A percentile compares a stretch with the other conserved stretches of the same genome.
Conservation (phyloP, 495 filamentous ascomycete genomes). For the Daldinia childiae region DNA sequence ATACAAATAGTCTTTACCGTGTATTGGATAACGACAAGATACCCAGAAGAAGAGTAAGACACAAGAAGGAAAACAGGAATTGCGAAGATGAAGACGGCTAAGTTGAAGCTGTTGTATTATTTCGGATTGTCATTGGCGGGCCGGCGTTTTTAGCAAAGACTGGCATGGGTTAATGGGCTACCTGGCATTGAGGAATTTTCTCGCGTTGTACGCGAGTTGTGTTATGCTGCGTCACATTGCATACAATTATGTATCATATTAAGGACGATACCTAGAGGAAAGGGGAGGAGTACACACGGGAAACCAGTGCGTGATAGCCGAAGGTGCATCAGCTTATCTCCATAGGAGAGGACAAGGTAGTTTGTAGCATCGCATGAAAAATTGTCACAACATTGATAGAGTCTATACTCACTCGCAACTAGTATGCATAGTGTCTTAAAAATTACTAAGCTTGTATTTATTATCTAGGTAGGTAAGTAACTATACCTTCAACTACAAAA, state of each 20-base stretch:
- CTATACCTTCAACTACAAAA: neutral
- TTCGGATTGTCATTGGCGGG: conserved; percentile 1
- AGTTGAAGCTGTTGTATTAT: conserved; percentile 6
- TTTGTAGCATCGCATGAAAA: neutral
- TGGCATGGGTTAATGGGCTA: conserved; percentile 2
- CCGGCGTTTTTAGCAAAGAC: neutral
- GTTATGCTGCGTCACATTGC: neutral
- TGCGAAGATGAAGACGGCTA: neutral
- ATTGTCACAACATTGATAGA: neutral
- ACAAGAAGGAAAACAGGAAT: neutral
- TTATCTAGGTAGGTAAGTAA: neutral
- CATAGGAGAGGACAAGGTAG: neutral
- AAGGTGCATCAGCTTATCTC: neutral
- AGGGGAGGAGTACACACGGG: neutral
- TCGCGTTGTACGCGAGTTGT: conserved; percentile 4
- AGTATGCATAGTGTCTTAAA: neutral
- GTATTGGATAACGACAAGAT: conserved; percentile 7
- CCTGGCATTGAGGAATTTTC: conserved; percentile 6
- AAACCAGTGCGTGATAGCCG: neutral
- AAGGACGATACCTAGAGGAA: neutral
- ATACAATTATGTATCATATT: conserved; percentile 4
- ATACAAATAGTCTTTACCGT: neutral
- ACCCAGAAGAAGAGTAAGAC: conserved; percentile 10
- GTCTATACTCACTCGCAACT: neutral
- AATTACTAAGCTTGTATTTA: neutral